These are phyloP conservation scores for Penicillium thymicola DNA, from an alignment of 2,329 filamentous ascomycete genomes.

Conservation along the genomic window DNA sequence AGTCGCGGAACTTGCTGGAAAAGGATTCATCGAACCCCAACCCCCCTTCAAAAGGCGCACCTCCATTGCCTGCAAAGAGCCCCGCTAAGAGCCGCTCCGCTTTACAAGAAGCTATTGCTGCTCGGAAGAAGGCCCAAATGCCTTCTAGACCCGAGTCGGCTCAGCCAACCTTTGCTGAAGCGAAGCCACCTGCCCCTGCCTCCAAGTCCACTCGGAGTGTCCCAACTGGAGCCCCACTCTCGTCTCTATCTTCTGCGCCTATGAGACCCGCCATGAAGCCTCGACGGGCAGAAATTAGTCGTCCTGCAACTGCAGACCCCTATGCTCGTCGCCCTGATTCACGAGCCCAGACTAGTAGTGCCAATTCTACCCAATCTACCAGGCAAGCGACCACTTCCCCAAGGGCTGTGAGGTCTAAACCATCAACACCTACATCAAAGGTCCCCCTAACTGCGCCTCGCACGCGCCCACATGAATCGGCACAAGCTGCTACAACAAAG, in stretches of 20 bases:
- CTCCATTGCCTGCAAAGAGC: constrained; percentile 18
- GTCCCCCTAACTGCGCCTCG: constrained; percentile 26
- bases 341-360: constrained; percentile 27
- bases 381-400: constrained; percentile 20
- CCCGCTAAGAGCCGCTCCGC: constrained; percentile 46
- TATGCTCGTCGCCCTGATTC: constrained; percentile 47
- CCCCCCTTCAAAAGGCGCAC: constrained; percentile 16
- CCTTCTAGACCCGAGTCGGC: constrained; percentile 58
- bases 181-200: constrained; percentile 36
- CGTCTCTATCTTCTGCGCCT: constrained; percentile 57
- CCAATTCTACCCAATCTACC: constrained; percentile 12
- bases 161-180: constrained; percentile 50
- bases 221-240: constrained; percentile 35
- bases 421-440: constrained; percentile 34
- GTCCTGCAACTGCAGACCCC: constrained; percentile 36
- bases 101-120: constrained; percentile 77
- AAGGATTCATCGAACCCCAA: constrained; percentile 75
- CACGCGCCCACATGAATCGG: constrained; percentile 33
- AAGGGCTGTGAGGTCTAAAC: constrained; percentile 25
- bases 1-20: constrained; percentile 74
- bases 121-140: constrained; percentile 65
- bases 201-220: constrained; percentile 35
- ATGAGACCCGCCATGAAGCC: constrained; percentile 48
- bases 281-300: constrained; percentile 37
- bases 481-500: constrained; percentile 30